Evolutionary conservation across 129 eudicot species (phyloP).

Genomic region (Daucus carota): DNA sequence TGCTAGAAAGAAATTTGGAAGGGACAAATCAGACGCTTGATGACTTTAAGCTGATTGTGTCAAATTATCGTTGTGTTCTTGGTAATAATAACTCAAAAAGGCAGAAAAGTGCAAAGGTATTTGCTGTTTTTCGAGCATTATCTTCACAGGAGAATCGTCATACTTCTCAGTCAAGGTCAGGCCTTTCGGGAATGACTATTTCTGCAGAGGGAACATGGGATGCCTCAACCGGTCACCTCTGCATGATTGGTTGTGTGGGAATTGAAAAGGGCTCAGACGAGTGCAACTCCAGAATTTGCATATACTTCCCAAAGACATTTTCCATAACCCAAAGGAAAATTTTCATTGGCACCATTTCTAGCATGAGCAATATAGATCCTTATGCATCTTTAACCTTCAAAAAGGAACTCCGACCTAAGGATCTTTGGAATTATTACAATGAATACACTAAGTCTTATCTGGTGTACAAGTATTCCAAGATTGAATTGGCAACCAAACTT

Average conservation of each 20-base stretch:
- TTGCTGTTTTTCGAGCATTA: conserved; percentile 10
- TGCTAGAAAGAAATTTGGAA: conserved; percentile 7
- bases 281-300: conserved; percentile 12
- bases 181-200: conserved; percentile 18
- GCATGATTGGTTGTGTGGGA: conserved; percentile 22
- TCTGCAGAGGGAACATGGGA: conserved; percentile 21
- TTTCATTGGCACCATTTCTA: conserved; percentile 15
- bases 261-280: conserved; percentile 1
- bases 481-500: conserved; percentile 5
- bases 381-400: conserved; percentile 5
- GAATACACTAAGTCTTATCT: conserved; percentile 4
- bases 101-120: conserved; percentile 4
- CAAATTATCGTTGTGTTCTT: conserved; percentile 3
- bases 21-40: conserved; percentile 4
- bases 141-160: neutral
- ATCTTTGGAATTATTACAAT: neutral
- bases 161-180: conserved; percentile 9
- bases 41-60: neutral
- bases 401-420: conserved; percentile 6
- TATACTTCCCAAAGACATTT: conserved; percentile 11
- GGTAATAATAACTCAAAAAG: neutral
- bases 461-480: conserved; percentile 15
- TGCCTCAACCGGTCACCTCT: conserved; percentile 17
- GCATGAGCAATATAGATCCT: conserved; percentile 2
- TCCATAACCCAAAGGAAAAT: conserved; percentile 16